Conservation (phyloP, 2,329 filamentous ascomycete species). For the Massarina eburnea region DNA sequence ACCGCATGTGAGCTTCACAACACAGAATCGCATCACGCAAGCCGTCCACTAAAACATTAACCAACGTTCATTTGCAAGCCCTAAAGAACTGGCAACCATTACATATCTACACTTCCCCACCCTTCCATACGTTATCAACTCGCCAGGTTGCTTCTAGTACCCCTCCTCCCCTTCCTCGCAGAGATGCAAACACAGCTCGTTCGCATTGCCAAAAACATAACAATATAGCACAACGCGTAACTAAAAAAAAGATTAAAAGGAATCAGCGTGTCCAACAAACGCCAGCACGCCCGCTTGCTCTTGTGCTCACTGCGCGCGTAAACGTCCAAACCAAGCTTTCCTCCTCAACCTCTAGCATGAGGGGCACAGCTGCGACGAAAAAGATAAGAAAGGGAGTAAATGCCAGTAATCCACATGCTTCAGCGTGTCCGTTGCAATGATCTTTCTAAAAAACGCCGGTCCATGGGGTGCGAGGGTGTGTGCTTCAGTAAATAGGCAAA, state of each 20-base stretch:
- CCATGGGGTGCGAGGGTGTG: conserved; percentile 18
- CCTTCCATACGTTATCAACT: not conserved
- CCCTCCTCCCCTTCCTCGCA: not conserved
- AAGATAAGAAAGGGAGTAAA: conserved; percentile 9
- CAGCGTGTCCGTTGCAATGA: not conserved
- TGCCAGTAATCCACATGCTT: conserved; percentile 1
- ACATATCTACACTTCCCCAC: conserved; percentile 14
- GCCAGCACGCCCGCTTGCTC: not conserved
- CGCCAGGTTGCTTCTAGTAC: not conserved
- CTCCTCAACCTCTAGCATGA: not conserved
- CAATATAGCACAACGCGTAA: conserved; percentile 11
- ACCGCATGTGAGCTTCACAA: too few relatives aligned
- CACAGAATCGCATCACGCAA: too few relatives aligned
- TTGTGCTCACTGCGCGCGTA: not conserved
- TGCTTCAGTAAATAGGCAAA: conserved; percentile 12
- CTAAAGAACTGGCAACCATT: conserved; percentile 2
- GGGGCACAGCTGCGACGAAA: conserved; percentile 2
- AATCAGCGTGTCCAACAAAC: not conserved
- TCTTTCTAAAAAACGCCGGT: conserved; percentile 21
- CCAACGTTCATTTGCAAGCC: conserved; percentile 2
- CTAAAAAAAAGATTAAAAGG: conserved; percentile 1
- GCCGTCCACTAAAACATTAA: conserved; percentile 1
- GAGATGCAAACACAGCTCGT: not conserved
- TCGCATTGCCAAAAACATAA: not conserved
- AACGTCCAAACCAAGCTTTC: not conserved